phyloP scores from a whole-genome alignment of 164 flowering plant species.

The Macadamia integrifolia region DNA sequence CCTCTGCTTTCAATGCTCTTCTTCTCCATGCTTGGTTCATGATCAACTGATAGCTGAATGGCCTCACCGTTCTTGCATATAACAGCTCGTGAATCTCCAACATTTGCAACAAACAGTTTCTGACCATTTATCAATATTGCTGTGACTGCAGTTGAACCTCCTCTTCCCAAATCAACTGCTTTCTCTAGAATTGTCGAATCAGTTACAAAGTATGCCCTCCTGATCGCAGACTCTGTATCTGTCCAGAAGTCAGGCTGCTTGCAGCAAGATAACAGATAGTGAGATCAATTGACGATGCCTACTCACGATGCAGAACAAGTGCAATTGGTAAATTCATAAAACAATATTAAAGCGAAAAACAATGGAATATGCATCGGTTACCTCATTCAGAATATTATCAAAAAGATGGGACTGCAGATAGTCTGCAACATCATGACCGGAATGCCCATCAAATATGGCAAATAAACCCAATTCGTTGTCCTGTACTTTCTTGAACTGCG shows the following conservation, averaged over 20 bases:
- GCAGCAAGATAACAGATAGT: constrained; percentile 9
- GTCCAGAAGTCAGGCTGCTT: constrained; percentile 80
- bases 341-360: not conserved
- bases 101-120: constrained; percentile 78
- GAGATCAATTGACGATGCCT: not conserved
- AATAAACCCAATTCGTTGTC: constrained; percentile 82
- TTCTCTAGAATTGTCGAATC: constrained; percentile 65
- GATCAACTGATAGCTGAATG: constrained; percentile 82
- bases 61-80: constrained; percentile 70
- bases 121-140: constrained; percentile 80
- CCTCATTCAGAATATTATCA: constrained; percentile 83
- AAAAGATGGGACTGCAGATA: constrained; percentile 69
- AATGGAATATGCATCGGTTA: constrained; percentile 16
- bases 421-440: constrained; percentile 73
- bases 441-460: constrained; percentile 96
- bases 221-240: constrained; percentile 62
- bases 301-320: not conserved
- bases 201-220: constrained; percentile 59
- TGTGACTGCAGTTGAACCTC: constrained; percentile 97
- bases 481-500: constrained; percentile 63
- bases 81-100: constrained; percentile 91
- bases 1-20: constrained; percentile 65
- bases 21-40: constrained; percentile 72
- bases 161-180: constrained; percentile 65
- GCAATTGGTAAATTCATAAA: not conserved